Evolutionary conservation across 257 asterid genomes (phyloP).

Genomic region (Linderniella brevidens): DNA sequence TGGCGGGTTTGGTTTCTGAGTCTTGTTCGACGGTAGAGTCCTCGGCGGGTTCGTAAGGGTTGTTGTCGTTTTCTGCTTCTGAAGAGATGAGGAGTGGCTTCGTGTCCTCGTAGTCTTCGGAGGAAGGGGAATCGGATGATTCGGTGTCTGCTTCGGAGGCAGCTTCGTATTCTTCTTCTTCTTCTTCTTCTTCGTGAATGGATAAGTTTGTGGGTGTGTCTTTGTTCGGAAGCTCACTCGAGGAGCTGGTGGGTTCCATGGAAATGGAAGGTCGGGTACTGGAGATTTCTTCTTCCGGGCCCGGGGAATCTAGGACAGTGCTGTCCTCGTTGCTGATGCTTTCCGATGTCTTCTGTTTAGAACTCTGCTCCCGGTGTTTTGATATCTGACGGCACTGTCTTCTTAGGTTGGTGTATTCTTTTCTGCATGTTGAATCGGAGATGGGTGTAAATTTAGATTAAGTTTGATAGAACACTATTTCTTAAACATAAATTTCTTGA

Average conservation of each 20-base stretch:
- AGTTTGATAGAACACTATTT: background rate
- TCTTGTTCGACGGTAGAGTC: slow-evolving; percentile 11
- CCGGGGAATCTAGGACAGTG: slow-evolving; percentile 31
- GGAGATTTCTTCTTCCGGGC: slow-evolving; percentile 29
- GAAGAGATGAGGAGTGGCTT: slow-evolving; percentile 30
- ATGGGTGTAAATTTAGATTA: slow-evolving; percentile 2
- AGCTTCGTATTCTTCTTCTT: slow-evolving; percentile 27
- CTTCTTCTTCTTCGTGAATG: slow-evolving; percentile 19
- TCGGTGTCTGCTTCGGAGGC: slow-evolving; percentile 35
- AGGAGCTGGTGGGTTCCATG: slow-evolving; percentile 16
- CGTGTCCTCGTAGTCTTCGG: slow-evolving; percentile 37
- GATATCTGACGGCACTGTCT: slow-evolving; percentile 47
- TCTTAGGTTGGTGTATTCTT: slow-evolving; percentile 43
- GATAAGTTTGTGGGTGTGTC: background rate
- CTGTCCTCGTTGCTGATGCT: slow-evolving; percentile 25
- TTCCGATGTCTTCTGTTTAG: slow-evolving; percentile 31
- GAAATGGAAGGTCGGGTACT: slow-evolving; percentile 30
- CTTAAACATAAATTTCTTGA: background rate
- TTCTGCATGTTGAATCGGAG: slow-evolving; percentile 25
- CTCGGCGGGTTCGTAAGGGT: slow-evolving; percentile 17
- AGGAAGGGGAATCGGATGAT: slow-evolving; percentile 44
- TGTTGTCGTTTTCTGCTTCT: slow-evolving; percentile 19
- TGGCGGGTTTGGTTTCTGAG: slow-evolving; percentile 15
- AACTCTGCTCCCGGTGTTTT: slow-evolving; percentile 26
- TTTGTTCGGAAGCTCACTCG: slow-evolving; percentile 13